Conservation (phyloP, 2,329 filamentous ascomycete species). For the Diaporthe sp. region DNA sequence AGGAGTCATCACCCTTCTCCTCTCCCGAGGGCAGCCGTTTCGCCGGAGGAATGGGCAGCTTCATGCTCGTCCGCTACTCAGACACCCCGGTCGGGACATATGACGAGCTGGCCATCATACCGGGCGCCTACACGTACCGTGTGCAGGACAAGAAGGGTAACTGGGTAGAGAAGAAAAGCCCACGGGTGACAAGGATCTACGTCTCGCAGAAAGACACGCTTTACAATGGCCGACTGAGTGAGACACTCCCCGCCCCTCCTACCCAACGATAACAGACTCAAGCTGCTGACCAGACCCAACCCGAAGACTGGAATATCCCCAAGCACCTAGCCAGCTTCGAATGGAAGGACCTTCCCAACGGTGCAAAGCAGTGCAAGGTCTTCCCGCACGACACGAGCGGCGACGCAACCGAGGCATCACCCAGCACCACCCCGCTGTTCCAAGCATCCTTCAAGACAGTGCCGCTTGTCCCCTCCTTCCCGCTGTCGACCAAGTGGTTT, state of each 20-base stretch:
- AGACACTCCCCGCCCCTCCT: conserved; percentile 31
- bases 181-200: conserved; percentile 63
- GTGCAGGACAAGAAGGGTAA: conserved; percentile 46
- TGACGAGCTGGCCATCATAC: conserved; percentile 61
- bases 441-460: conserved; percentile 55
- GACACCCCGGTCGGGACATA: conserved; percentile 64
- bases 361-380: conserved; percentile 53
- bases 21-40: conserved; percentile 47
- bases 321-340: conserved; percentile 65
- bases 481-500: conserved; percentile 51
- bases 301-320: conserved; percentile 64
- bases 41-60: conserved; percentile 57
- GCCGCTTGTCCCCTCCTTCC: conserved; percentile 54
- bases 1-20: conserved; percentile 52
- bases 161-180: conserved; percentile 47
- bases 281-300: background rate
- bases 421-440: conserved; percentile 54
- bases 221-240: conserved; percentile 63
- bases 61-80: conserved; percentile 62
- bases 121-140: conserved; percentile 57
- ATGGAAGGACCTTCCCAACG: conserved; percentile 51
- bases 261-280: background rate
- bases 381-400: conserved; percentile 53
- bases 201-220: conserved; percentile 63
- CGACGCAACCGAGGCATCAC: conserved; percentile 45